Conservation (phyloP, 495 filamentous ascomycete genomes). For the Parachaetomium inaequale region DNA sequence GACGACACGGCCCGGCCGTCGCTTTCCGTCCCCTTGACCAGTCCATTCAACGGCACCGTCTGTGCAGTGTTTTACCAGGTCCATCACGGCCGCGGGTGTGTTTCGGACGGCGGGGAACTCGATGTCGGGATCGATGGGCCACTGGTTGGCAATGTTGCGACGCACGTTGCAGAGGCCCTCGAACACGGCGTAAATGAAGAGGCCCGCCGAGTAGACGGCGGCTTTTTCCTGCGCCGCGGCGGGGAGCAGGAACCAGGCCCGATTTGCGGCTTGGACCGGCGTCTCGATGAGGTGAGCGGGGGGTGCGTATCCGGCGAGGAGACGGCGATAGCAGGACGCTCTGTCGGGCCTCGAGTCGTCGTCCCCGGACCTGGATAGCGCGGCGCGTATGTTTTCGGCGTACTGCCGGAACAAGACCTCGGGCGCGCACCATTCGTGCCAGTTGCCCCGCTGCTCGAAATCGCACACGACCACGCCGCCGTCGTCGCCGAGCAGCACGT, state of each 20-base stretch:
- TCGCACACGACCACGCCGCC: not conserved
- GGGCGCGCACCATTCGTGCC: not conserved
- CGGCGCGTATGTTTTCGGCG: not conserved
- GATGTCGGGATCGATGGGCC: not conserved
- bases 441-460: not conserved
- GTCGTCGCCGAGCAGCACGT: not conserved
- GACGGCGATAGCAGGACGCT: not conserved
- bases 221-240: not conserved
- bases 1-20: not conserved
- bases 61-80: not conserved
- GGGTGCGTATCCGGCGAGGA: not conserved
- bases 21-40: not conserved
- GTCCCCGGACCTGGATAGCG: not conserved
- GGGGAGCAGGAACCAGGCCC: not conserved
- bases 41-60: not conserved
- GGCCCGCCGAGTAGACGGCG: not conserved
- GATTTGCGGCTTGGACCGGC: not conserved
- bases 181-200: not conserved
- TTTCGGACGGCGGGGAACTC: not conserved
- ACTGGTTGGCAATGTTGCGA: not conserved
- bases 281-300: not conserved
- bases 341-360: not conserved
- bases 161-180: not conserved
- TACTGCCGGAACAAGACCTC: not conserved
- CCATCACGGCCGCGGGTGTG: not conserved